Evolutionary conservation across 768 basidiomycete genomes (phyloP), one percentile per base, ranked within the genome.

Genomic region (Piloderma croceum): DNA sequence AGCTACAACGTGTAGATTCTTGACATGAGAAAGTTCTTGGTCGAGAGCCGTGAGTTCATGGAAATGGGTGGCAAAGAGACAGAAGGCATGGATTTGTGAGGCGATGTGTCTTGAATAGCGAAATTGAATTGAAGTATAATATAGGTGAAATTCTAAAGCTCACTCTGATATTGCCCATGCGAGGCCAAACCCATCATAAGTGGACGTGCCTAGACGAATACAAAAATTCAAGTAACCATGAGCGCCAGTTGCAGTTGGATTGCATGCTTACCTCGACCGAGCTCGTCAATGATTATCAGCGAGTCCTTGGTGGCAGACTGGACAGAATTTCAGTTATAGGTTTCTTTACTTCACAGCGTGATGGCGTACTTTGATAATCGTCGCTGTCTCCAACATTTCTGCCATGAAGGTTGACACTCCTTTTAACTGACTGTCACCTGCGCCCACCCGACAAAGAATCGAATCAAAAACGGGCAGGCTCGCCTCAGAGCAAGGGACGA

Each of bases 401-500:
- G 92, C 93, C 94, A 98, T 98, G 60, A 99, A 99, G 0, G 94
- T 99, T 19, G 91, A 94, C 1, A 99, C 90, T 9, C 96, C 96
- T 61, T 96, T 98, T 33, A 98, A 66, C 57, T 98, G 94, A 59
- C 89, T 93, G 59, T 99, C 96, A 1, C 96, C 96, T 0, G 96
- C 96, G 7, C 96, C 96, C 2, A 99, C 94, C 47, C 96, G 75
- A 42, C 94, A 96, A 9, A 98, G 64, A 32, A 99, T 82, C 3
- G 91, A 96, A 61, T 99, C 96, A 44, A 98, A 98, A 38, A 98
- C 79, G 0, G 96, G 96, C 2, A 98, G 50, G 20, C 75, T 70
- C 0, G 96, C 96, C 49, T 83, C 77, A 6, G 81, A 73, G 48
- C 92, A 96, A 2, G 96, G 96, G 1, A 99, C 96, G 57, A 91